Evolutionary conservation across 768 basidiomycete genomes (phyloP).

Genomic region (Dendrothele bispora): DNA sequence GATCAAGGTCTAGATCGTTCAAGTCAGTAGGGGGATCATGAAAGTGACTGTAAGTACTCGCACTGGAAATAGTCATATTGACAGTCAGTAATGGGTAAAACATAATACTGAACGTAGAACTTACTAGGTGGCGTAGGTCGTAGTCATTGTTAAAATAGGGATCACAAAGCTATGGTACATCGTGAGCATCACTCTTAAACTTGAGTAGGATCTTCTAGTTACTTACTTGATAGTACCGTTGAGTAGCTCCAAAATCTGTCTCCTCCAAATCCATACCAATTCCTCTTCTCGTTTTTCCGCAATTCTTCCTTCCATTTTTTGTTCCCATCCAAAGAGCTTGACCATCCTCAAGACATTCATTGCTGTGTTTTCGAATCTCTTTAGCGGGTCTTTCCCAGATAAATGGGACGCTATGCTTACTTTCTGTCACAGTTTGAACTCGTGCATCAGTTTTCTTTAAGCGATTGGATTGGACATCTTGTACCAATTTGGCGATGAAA

Average conservation of each 20-base stretch:
- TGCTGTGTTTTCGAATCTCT: slow-evolving; percentile 43
- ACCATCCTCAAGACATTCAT: slow-evolving; percentile 64
- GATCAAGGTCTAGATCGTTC: slow-evolving; percentile 32
- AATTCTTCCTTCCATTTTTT: slow-evolving; percentile 52
- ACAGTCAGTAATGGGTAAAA: not conserved
- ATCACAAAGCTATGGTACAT: slow-evolving; percentile 45
- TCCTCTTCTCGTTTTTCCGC: slow-evolving; percentile 62
- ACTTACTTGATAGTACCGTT: slow-evolving; percentile 44
- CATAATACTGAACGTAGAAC: slow-evolving; percentile 17
- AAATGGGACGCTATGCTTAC: too few species aligned
- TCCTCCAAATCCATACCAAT: slow-evolving; percentile 51
- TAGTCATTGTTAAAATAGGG: slow-evolving; percentile 65
- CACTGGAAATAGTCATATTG: not conserved
- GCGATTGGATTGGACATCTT: slow-evolving; percentile 45
- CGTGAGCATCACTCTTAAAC: not conserved
- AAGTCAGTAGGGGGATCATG: not conserved
- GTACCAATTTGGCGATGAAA: slow-evolving; percentile 47
- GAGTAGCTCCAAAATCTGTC: slow-evolving; percentile 49
- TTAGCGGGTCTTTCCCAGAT: too few species aligned
- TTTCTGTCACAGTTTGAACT: slow-evolving; percentile 61
- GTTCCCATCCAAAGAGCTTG: slow-evolving; percentile 72
- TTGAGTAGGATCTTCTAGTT: not conserved
- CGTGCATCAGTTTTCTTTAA: slow-evolving; percentile 62
- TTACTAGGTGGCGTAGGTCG: slow-evolving; percentile 62
- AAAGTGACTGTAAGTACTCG: not conserved